A percentile compares a stretch with the other conserved stretches of the same genome.
Evolutionary conservation across 495 filamentous ascomycete species (phyloP).

Genomic region (Aspergillus hancockii): DNA sequence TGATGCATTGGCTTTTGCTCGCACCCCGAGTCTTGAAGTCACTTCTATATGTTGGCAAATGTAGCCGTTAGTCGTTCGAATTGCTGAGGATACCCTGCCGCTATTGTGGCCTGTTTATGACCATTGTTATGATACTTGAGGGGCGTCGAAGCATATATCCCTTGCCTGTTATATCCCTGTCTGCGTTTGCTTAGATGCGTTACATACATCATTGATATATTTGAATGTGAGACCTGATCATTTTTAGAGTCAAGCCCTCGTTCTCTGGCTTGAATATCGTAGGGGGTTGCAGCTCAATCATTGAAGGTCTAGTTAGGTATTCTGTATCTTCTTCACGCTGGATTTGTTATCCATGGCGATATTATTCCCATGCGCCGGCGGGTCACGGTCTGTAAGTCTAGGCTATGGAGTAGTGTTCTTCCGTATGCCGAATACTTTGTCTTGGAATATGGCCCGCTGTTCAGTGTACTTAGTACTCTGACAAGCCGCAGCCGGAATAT

Average conservation of each 20-base stretch:
- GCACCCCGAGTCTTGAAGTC: slow-evolving; percentile 1
- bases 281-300: background rate
- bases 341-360: too few species aligned
- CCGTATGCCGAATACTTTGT: too few species aligned
- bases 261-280: background rate
- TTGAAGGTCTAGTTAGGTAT: too few species aligned
- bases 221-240: background rate
- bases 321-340: background rate
- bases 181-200: background rate
- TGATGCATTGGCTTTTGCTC: background rate
- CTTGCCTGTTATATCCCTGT: background rate
- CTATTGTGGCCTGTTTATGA: slow-evolving; percentile 26
- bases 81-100: slow-evolving; percentile 30
- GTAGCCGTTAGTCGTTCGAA: slow-evolving; percentile 17
- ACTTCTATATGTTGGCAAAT: background rate
- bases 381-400: too few species aligned
- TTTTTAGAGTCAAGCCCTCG: background rate
- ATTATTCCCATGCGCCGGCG: too few species aligned
- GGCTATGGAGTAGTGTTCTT: too few species aligned
- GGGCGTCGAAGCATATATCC: slow-evolving; percentile 1
- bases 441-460: too few species aligned
- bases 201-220: background rate
- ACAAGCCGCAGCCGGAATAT: too few species aligned
- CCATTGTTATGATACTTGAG: slow-evolving; percentile 20
- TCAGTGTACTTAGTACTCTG: too few species aligned